Base-by-base conservation (phyloP, 495 filamentous ascomycete genomes). In the Pseudoneurospora amorphoporcata region DNA sequence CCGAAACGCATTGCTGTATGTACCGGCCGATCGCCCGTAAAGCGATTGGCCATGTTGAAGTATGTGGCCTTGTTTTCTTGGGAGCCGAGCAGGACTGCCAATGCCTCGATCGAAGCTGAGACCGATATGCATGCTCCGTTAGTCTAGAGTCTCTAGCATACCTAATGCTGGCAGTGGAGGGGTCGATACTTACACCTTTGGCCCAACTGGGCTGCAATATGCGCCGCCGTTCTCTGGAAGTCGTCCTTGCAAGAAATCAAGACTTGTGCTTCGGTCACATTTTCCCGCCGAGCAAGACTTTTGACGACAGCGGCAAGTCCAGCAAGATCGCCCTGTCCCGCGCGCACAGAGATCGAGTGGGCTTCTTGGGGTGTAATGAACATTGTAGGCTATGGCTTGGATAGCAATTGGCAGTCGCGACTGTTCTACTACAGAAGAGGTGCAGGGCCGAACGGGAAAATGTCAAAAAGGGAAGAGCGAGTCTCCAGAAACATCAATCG, bases 41-140 rank as follows among this genome's bases (percentile, higher is more conserved):
- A 80, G 1, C 78, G 73, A 69, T 80, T 79, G 0, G 77, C 76
- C 76, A 77, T 75, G 76, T 80, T 80, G 72, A 80, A 80, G 73
- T 74, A 80, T 0, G 43, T 68, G 2, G 16, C 1, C 40, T 61
- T 73, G 17, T 76, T 74, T 14, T 74, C 77, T 4, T 73, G 38
- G 19, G 37, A 70, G 8, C 40, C 75, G 1, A 79, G 71, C 6
- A 80, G 70, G 14, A 71, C 70, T 4, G 77, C 73, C 4, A 80
- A 70, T 3, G 72, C 68, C 32, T 79, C 77, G 41, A 80, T 80
- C 8, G 77, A 80, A 10, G 68, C 77, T 79, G 41, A 12, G 16
- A 19, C 19, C 8, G 29, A 29, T 0, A 65, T 2, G 29, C 0
- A 65, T 2, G 29, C 0, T 3, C 14, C 53, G 17, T 65, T 65